Conservation (phyloP, 495 filamentous ascomycete species). For the Lophiotrema nucula region DNA sequence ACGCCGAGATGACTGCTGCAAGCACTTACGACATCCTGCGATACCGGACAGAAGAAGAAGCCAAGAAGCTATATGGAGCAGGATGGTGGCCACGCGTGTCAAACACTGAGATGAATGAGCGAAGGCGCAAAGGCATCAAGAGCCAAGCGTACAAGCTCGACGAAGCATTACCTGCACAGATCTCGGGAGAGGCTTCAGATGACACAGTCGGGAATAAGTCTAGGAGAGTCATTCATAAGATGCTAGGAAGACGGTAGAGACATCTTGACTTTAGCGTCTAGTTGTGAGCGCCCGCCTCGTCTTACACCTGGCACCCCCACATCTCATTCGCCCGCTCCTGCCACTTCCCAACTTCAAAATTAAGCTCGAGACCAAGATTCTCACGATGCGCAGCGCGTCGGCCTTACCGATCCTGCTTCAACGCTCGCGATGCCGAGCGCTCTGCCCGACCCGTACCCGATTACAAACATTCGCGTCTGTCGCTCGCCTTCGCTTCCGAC, state of each 20-base stretch:
- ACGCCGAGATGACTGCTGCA: constrained; percentile 22
- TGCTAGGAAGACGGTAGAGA: too few relatives aligned
- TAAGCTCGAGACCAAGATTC: neutral
- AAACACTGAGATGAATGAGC: constrained; percentile 30
- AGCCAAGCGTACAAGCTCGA: neutral
- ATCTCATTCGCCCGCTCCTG: neutral
- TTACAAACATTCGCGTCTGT: too few relatives aligned
- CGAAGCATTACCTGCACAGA: too few relatives aligned
- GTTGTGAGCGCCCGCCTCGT: neutral
- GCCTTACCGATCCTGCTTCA: neutral
- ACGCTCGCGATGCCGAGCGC: too few relatives aligned
- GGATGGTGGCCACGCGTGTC: constrained; percentile 24
- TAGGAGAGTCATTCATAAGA: too few relatives aligned
- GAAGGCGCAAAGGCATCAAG: constrained; percentile 11
- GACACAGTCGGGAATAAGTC: too few relatives aligned
- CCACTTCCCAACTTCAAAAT: neutral
- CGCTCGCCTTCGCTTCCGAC: too few relatives aligned
- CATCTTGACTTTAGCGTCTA: too few relatives aligned
- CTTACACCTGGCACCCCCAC: neutral
- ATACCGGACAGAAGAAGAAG: constrained; percentile 22
- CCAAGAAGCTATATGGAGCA: constrained; percentile 15
- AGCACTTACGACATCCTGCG: constrained; percentile 28
- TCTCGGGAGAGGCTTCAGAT: too few relatives aligned
- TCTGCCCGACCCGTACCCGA: too few relatives aligned
- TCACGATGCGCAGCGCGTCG: neutral